These are phyloP conservation scores for Zygoascus biomembranicola DNA, from an alignment of 805 yeast species.

Conservation along the genomic window DNA sequence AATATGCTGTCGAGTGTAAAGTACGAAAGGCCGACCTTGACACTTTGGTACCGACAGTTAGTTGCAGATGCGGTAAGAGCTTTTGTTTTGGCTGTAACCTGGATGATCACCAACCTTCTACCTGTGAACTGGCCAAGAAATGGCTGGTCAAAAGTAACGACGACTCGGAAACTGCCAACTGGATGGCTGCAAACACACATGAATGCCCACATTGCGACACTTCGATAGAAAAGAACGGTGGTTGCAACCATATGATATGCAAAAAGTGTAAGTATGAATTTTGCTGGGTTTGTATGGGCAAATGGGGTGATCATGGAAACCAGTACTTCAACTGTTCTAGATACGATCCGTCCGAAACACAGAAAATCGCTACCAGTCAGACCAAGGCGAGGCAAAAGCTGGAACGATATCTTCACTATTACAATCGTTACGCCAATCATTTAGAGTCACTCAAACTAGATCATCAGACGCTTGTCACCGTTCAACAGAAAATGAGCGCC, in stretches of 20 bases:
- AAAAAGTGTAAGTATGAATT: constrained; percentile 67
- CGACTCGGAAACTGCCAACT: constrained; percentile 80
- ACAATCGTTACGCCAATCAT: constrained; percentile 65
- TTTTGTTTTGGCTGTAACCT: constrained; percentile 73
- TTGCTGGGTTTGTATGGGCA: constrained; percentile 86
- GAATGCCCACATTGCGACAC: constrained; percentile 77
- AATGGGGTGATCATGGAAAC: constrained; percentile 65
- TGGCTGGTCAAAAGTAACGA: constrained; percentile 80
- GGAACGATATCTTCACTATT: constrained; percentile 65
- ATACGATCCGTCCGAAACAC: constrained; percentile 37
- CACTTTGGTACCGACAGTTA: constrained; percentile 55
- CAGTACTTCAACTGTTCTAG: constrained; percentile 58
- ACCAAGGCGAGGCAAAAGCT: constrained; percentile 41
- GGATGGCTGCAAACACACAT: constrained; percentile 81
- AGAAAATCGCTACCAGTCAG: constrained; percentile 33
- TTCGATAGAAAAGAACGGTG: constrained; percentile 86
- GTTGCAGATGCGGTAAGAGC: constrained; percentile 55
- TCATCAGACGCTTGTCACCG: constrained; percentile 48
- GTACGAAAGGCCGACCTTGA: constrained; percentile 20
- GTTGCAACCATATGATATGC: constrained; percentile 96
- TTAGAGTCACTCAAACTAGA: constrained; percentile 71
- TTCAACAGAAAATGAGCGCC: constrained; percentile 53
- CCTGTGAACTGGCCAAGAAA: constrained; percentile 55
- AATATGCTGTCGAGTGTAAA: constrained; percentile 41
- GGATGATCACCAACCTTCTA: constrained; percentile 79